Conservation (phyloP, 495 filamentous ascomycete genomes). For the Xeromyces bisporus region DNA sequence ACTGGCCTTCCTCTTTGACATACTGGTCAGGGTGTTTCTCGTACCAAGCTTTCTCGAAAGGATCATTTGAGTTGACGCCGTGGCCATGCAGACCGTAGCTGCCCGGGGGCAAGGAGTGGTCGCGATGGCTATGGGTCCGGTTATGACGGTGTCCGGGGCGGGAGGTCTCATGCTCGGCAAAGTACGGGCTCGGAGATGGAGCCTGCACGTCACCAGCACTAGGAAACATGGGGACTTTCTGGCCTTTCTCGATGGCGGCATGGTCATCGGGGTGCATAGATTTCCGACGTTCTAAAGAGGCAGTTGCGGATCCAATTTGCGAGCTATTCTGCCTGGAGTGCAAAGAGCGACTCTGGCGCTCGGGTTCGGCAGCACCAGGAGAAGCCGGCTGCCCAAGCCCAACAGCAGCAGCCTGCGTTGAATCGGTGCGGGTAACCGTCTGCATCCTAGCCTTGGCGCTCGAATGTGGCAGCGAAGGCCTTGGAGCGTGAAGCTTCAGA, state of each 20-base stretch:
- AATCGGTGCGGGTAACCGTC: constrained; percentile 77
- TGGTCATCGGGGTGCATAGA: constrained; percentile 46
- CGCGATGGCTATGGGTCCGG: constrained; percentile 43
- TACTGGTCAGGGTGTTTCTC: constrained; percentile 73
- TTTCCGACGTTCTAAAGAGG: constrained; percentile 31
- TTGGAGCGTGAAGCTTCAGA: constrained; percentile 79
- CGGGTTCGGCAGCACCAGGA: constrained; percentile 41
- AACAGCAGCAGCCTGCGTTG: constrained; percentile 60
- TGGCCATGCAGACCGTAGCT: constrained; percentile 83
- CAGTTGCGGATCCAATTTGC: constrained; percentile 36
- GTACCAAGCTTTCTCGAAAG: constrained; percentile 76
- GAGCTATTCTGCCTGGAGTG: constrained; percentile 28
- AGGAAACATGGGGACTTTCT: constrained; percentile 82
- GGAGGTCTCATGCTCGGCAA: constrained; percentile 28
- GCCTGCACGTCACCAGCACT: constrained; percentile 95
- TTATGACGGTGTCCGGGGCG: constrained; percentile 50
- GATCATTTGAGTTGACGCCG: constrained; percentile 46
- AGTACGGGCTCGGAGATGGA: constrained; percentile 61
- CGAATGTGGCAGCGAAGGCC: constrained; percentile 59
- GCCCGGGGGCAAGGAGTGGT: constrained; percentile 48
- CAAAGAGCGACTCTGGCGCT: constrained; percentile 33
- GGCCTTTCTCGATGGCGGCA: constrained; percentile 81
- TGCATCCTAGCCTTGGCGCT: constrained; percentile 68
- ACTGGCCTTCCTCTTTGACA: constrained; percentile 56
- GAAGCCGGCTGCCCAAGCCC: constrained; percentile 54